A percentile compares a stretch with the other conserved stretches of the same genome.
Evolutionary conservation across 345 rosid species (phyloP).

Genomic region (Stellera chamaejasme): DNA sequence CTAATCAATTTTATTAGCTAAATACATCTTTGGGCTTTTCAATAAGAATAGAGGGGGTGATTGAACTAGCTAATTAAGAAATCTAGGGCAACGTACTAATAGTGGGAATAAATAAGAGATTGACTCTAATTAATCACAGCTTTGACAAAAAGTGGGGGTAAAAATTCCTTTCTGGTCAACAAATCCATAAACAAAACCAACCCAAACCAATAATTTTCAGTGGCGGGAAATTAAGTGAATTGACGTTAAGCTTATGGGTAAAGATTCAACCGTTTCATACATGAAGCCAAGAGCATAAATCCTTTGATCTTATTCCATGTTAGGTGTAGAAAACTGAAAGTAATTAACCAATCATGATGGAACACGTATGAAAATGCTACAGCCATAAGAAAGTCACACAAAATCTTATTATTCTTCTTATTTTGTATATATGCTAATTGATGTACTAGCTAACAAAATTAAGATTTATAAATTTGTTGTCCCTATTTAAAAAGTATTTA

Average conservation of each 20-base stretch:
- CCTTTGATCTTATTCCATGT: slow-evolving; percentile 1
- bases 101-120: slow-evolving; percentile 6
- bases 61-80: not conserved
- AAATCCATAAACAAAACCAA: slow-evolving; percentile 2
- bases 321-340: not conserved
- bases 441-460: too few species aligned
- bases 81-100: slow-evolving; percentile 3
- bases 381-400: too few species aligned
- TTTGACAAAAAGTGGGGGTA: slow-evolving; percentile 6
- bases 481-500: too few species aligned
- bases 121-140: slow-evolving; percentile 1
- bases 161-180: slow-evolving; percentile 13
- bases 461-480: too few species aligned
- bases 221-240: slow-evolving; percentile 3
- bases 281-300: slow-evolving; percentile 11
- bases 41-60: slow-evolving; percentile 2
- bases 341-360: too few species aligned
- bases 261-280: slow-evolving; percentile 4
- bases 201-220: slow-evolving; percentile 10
- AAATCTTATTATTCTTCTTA: too few species aligned
- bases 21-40: not conserved
- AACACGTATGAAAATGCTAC: too few species aligned
- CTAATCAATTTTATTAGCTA: not conserved
- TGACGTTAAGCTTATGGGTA: not conserved
- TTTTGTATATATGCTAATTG: too few species aligned